Evolutionary conservation across 768 basidiomycete species (phyloP), one percentile per base, ranked within the genome.

Genomic region (Termitomyces sp.): DNA sequence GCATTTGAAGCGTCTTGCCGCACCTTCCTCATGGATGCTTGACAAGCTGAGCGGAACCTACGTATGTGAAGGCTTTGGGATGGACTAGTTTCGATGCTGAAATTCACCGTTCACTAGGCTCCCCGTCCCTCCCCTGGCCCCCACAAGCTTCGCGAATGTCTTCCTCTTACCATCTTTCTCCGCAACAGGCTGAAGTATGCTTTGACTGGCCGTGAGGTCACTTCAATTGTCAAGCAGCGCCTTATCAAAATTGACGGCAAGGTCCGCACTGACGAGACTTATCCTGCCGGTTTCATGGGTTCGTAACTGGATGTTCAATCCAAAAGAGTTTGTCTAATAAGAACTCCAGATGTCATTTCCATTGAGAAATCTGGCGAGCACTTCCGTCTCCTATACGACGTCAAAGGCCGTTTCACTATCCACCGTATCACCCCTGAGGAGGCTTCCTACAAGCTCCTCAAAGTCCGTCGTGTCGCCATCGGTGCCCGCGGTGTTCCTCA

Each of bases 141-240:
- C 69, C 97, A 99, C 82, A 98, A 95, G 81, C 93, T 97, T 72
- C 90, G 96, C 69, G 97, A 98, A 82, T 98, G 86, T 64, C 93
- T 99, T 59, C 97, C 97, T 58, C 88, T 99, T 68, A 90, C 88
- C 59, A 89, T 99, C 74, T 95, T 99, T 82, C 91, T 98, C 72
- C 92, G 96, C 70, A 98, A 98, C 83, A 86, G 97, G 74, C 87
- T 99, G 80, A 98, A 99, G 83, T 98, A 98, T 78, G 97, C 97
- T 63, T 79, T 99, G 72, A 98, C 87, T 70, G 95, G 91, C 62
- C 91, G 92, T 74, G 97, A 99, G 79, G 97, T 98, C 65, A 89
- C 91, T 63, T 76, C 91, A 57, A 98, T 99, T 70, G 91, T 98
- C 73, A 89, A 88, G 77, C 91, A 97, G 79, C 91, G 97, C 64